Percentiles rank a stretch among this genome's conserved stretches.
These are phyloP conservation scores for Phaseolus coccineus DNA, from an alignment of 331 rosid species.

Conservation along the genomic window DNA sequence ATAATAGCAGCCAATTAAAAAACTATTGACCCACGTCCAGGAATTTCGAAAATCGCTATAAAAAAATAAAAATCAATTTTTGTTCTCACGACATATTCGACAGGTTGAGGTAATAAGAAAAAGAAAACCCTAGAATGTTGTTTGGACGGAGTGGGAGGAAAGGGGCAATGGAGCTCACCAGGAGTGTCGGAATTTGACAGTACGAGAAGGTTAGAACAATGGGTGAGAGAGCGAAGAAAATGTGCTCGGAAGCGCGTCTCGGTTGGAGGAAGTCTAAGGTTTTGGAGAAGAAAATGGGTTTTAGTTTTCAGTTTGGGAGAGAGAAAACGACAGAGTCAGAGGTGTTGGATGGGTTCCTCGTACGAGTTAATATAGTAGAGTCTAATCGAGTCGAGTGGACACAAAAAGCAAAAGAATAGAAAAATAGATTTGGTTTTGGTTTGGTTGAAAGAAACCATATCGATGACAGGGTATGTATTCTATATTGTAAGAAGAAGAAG, in stretches of 20 bases:
- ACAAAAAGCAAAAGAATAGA: not conserved
- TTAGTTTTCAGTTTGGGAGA: not conserved
- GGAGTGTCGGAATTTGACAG: not conserved
- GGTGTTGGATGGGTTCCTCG: not conserved
- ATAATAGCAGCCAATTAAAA: not conserved
- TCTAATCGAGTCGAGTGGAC: not conserved
- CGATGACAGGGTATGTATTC: too few species aligned
- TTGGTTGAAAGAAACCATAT: not conserved
- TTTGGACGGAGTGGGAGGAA: not conserved
- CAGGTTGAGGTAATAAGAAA: not conserved
- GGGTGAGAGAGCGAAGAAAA: constrained; percentile 17
- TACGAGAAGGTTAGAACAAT: not conserved
- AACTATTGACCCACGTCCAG: not conserved
- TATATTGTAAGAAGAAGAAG: too few species aligned
- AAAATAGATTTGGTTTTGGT: constrained; percentile 5
- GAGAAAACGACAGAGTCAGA: not conserved
- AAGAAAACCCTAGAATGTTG: constrained; percentile 24
- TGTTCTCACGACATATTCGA: not conserved
- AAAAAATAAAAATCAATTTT: not conserved
- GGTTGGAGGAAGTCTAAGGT: constrained; percentile 21
- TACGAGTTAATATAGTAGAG: not conserved
- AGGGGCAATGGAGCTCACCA: constrained; percentile 43
- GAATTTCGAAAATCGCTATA: constrained; percentile 7
- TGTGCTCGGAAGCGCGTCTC: not conserved
- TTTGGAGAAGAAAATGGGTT: constrained; percentile 29